A percentile compares a stretch with the other conserved stretches of the same genome.
phyloP scores from a whole-genome alignment of 2,329 filamentous ascomycete genomes.

The Mycosphaerella sp. region DNA sequence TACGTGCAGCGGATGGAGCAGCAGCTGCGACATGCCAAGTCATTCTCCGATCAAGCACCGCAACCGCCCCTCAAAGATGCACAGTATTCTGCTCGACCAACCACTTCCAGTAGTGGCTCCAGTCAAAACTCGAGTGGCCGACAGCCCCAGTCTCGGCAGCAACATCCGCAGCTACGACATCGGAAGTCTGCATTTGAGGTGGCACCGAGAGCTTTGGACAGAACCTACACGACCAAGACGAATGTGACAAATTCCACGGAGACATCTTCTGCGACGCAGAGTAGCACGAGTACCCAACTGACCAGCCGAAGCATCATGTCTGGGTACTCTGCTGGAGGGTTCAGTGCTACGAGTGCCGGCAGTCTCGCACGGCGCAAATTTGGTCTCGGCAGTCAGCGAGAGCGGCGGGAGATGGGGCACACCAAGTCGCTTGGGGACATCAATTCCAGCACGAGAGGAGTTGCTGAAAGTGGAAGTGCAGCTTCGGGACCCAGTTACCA shows the following conservation, averaged over 20 bases:
- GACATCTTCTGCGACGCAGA: slow-evolving; percentile 47
- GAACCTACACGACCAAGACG: slow-evolving; percentile 84
- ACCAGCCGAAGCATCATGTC: slow-evolving; percentile 90
- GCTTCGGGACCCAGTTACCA: slow-evolving; percentile 56
- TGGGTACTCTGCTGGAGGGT: slow-evolving; percentile 78
- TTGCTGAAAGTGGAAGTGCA: slow-evolving; percentile 51
- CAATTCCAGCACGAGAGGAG: slow-evolving; percentile 28
- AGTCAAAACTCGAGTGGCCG: slow-evolving; percentile 23
- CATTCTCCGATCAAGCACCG: slow-evolving; percentile 37
- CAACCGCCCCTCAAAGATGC: slow-evolving; percentile 29
- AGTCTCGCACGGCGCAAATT: slow-evolving; percentile 74
- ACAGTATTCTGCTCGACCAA: slow-evolving; percentile 25
- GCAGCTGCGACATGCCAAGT: slow-evolving; percentile 65
- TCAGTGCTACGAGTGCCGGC: slow-evolving; percentile 92
- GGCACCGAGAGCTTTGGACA: slow-evolving; percentile 58
- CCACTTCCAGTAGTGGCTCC: slow-evolving; percentile 27
- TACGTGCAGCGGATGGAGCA: slow-evolving; percentile 92
- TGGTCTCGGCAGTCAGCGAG: slow-evolving; percentile 39
- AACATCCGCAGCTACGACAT: slow-evolving; percentile 42
- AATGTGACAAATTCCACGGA: slow-evolving; percentile 71
- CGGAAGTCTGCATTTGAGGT: slow-evolving; percentile 77
- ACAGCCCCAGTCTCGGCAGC: slow-evolving; percentile 38
- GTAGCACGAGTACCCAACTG: slow-evolving; percentile 64
- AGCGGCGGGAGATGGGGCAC: slow-evolving; percentile 21
- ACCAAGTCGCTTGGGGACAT: slow-evolving; percentile 26